Conservation (phyloP, 75 land plant species). For the Sequoia sempervirens region DNA sequence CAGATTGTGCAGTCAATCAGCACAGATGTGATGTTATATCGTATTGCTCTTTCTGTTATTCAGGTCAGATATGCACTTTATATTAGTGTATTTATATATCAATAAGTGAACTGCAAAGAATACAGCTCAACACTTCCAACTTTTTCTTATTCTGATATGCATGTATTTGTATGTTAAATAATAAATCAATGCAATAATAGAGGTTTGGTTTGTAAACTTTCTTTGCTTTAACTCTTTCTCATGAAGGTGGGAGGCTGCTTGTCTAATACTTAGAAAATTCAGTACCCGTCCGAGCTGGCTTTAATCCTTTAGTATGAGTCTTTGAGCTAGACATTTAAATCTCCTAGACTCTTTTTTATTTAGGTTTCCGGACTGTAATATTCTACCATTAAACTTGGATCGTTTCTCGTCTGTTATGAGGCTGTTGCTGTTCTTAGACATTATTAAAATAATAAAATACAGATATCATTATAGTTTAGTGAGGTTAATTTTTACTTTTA, state of each 20-base stretch:
- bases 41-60: slow-evolving; percentile 89
- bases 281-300: not conserved
- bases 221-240: not conserved
- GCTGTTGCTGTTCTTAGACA: no score
- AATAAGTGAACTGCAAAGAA: not conserved
- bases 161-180: not conserved
- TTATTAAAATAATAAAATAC: no score
- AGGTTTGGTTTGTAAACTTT: not conserved
- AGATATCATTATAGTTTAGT: no score
- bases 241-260: no score
- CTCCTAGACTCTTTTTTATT: not conserved
- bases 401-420: not conserved
- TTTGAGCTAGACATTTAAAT: not conserved
- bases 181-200: not conserved
- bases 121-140: not conserved
- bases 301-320: not conserved
- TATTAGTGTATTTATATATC: not conserved
- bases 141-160: not conserved
- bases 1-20: slow-evolving; percentile 96
- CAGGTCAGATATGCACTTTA: slow-evolving; percentile 48
- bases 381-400: not conserved
- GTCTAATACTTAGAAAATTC: not conserved
- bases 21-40: slow-evolving; percentile 97
- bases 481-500: no score
- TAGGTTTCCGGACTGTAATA: not conserved